phyloP scores from a whole-genome alignment of 192 early-diverging fungal genomes.

The Backusella liffmaniae region DNA sequence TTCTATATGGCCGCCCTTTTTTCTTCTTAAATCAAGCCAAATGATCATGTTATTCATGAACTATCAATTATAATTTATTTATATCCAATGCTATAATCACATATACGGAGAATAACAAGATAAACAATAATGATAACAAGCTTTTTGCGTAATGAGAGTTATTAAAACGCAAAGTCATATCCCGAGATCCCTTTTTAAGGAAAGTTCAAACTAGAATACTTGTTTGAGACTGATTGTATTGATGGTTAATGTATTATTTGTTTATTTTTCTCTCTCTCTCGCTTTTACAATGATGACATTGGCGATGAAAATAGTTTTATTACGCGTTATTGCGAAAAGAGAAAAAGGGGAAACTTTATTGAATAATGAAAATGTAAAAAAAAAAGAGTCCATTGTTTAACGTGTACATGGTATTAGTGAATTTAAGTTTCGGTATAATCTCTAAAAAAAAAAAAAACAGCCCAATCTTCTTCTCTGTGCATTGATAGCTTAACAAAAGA shows the following conservation, averaged over 20 bases:
- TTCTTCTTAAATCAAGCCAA: neutral
- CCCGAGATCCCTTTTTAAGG: neutral
- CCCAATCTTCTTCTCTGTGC: neutral
- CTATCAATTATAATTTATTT: neutral
- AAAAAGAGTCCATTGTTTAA: neutral
- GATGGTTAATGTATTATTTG: neutral
- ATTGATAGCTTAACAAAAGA: constrained; percentile 6
- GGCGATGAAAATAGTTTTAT: neutral
- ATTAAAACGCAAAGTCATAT: neutral
- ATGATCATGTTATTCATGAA: neutral
- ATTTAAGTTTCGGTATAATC: neutral
- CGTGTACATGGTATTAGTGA: neutral
- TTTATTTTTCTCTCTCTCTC: neutral
- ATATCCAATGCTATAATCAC: neutral
- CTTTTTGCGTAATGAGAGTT: neutral
- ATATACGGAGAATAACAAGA: neutral
- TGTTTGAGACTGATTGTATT: neutral
- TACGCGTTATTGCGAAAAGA: neutral
- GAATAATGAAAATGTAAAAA: neutral
- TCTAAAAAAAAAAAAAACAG: neutral
- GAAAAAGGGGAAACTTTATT: neutral
- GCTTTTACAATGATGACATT: neutral
- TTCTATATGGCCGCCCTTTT: neutral
- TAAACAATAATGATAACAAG: neutral
- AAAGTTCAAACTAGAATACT: neutral